A percentile compares a stretch with the other conserved stretches of the same genome.
Evolutionary conservation across 208 protist species (phyloP).

Genomic region (Vickermania spadyakhi): DNA sequence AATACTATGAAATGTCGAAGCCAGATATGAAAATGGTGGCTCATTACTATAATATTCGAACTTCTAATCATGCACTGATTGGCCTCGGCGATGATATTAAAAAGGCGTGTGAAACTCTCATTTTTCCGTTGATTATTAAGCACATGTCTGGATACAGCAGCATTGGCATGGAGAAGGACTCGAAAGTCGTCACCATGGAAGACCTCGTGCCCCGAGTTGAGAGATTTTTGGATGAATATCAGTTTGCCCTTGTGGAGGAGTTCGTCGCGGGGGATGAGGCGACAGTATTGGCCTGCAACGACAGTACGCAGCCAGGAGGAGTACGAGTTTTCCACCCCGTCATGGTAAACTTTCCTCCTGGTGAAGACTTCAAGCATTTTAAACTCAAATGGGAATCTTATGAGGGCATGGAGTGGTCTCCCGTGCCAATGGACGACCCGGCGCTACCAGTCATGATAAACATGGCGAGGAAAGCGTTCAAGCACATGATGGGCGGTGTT

Average conservation of each 20-base stretch:
- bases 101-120: slow-evolving; percentile 23
- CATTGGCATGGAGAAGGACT: slow-evolving; percentile 85
- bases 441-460: slow-evolving; percentile 48
- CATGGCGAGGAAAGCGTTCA: slow-evolving; percentile 69
- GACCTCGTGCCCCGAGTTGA: slow-evolving; percentile 36
- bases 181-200: slow-evolving; percentile 63
- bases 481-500: slow-evolving; percentile 84
- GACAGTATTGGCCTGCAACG: slow-evolving; percentile 69
- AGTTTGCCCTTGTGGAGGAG: slow-evolving; percentile 82
- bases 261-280: slow-evolving; percentile 85
- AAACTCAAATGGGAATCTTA: slow-evolving; percentile 86
- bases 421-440: slow-evolving; percentile 49
- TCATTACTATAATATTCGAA: slow-evolving; percentile 66
- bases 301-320: slow-evolving; percentile 51
- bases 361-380: slow-evolving; percentile 90
- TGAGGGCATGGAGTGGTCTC: slow-evolving; percentile 81
- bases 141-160: slow-evolving; percentile 87
- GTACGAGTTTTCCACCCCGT: slow-evolving; percentile 79
- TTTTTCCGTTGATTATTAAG: slow-evolving; percentile 82
- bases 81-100: slow-evolving; percentile 43
- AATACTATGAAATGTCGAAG: slow-evolving; percentile 86
- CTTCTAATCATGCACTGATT: slow-evolving; percentile 49
- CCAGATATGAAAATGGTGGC: slow-evolving; percentile 86
- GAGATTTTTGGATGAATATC: slow-evolving; percentile 68
- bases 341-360: slow-evolving; percentile 62